These are phyloP conservation scores for Ogataea methylovora DNA, from an alignment of 805 yeast species.

Conservation along the genomic window DNA sequence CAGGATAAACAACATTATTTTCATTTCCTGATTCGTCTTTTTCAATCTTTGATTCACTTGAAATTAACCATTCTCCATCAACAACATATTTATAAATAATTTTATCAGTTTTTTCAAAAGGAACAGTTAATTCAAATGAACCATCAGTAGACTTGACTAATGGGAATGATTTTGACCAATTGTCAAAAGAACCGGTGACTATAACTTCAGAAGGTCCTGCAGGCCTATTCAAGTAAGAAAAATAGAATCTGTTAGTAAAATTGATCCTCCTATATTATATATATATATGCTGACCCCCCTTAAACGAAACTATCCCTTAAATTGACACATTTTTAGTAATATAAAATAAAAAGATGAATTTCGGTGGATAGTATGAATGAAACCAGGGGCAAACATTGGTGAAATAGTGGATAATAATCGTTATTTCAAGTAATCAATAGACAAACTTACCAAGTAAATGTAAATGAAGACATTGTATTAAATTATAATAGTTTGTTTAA, in stretches of 20 bases:
- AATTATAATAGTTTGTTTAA: background rate
- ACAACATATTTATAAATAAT: slow-evolving; percentile 48
- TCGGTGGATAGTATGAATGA: too few species aligned
- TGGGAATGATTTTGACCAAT: slow-evolving; percentile 45
- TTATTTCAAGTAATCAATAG: background rate
- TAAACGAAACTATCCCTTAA: too few species aligned
- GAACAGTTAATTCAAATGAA: slow-evolving; percentile 23
- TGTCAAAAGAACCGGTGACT: slow-evolving; percentile 54
- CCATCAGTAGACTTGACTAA: slow-evolving; percentile 37
- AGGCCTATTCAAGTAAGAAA: too few species aligned
- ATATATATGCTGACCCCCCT: too few species aligned
- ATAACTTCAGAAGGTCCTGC: slow-evolving; percentile 33
- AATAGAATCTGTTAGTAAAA: too few species aligned
- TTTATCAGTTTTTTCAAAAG: slow-evolving; percentile 18
- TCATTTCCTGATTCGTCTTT: slow-evolving; percentile 42
- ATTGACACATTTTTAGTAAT: too few species aligned
- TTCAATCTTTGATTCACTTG: slow-evolving; percentile 31
- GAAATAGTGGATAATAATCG: background rate
- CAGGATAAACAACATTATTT: slow-evolving; percentile 39
- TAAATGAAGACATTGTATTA: slow-evolving; percentile 1
- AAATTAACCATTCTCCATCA: slow-evolving; percentile 50
- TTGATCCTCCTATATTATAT: too few species aligned
- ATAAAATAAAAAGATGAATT: too few species aligned
- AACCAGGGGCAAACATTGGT: too few species aligned
- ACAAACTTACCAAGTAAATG: slow-evolving; percentile 1